Percentiles rank a stretch among this genome's conserved stretches.
Evolutionary conservation across 2,329 filamentous ascomycete species (phyloP).

Genomic region (Fusarium xylarioides): DNA sequence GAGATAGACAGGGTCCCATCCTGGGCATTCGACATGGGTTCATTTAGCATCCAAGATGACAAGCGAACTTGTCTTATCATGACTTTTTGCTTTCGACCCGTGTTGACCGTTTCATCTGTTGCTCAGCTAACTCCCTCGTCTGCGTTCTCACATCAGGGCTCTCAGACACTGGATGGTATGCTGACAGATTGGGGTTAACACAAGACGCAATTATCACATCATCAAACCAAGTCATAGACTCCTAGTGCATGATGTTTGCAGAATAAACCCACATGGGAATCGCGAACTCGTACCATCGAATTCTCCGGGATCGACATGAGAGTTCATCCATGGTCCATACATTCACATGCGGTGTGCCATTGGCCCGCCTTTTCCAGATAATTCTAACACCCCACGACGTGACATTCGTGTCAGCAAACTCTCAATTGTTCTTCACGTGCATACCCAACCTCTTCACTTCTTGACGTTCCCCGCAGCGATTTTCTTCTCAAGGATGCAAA

Average conservation of each 20-base stretch:
- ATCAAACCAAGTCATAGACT: not conserved
- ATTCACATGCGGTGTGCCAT: not conserved
- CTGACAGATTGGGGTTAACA: not conserved
- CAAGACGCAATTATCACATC: not conserved
- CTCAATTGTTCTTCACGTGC: conserved; percentile 24
- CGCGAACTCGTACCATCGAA: conserved; percentile 17
- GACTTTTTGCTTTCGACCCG: not conserved
- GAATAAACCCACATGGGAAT: not conserved
- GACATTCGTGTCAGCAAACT: conserved; percentile 7
- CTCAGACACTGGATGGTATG: not conserved
- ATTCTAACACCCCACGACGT: not conserved
- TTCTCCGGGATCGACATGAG: conserved; percentile 34
- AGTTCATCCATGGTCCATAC: not conserved
- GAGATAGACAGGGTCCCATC: conserved; percentile 1
- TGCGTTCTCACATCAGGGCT: not conserved
- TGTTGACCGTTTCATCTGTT: not conserved
- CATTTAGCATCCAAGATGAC: not conserved
- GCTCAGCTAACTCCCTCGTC: not conserved
- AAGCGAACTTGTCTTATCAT: conserved; percentile 10
- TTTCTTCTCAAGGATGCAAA: not conserved
- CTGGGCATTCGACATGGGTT: conserved; percentile 19
- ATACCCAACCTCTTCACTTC: conserved; percentile 1
- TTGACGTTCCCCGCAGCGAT: not conserved
- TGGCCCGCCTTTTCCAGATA: conserved; percentile 10
- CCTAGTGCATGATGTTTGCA: not conserved